Evolutionary conservation across 1,284 basidiomycete genomes (phyloP).

Genomic region (Trichosporon sp.): DNA sequence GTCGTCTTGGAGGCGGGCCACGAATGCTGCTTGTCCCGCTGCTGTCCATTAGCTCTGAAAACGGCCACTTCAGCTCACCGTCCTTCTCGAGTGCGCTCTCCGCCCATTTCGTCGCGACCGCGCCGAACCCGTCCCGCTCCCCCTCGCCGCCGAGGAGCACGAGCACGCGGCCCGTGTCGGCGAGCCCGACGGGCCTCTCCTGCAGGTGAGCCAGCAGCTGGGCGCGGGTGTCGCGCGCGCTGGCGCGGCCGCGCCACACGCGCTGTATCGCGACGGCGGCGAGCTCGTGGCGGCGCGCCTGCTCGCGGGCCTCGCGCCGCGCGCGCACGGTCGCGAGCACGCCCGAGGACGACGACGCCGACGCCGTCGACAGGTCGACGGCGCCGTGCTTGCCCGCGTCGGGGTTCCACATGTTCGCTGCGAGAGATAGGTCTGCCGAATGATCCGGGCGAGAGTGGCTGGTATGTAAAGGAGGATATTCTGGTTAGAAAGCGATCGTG

Average conservation of each 20-base stretch:
- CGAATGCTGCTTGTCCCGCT: neutral
- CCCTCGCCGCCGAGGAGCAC: constrained; percentile 17
- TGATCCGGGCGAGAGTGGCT: neutral
- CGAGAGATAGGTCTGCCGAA: neutral
- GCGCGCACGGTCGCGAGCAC: constrained; percentile 35
- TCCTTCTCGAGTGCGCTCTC: constrained; percentile 5
- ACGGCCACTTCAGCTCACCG: neutral
- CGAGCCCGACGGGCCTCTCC: neutral
- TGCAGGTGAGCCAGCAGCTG: neutral
- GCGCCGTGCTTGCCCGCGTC: constrained; percentile 18
- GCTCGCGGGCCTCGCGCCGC: constrained; percentile 39
- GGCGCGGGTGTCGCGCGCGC: neutral
- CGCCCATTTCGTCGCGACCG: constrained; percentile 25
- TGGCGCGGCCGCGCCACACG: constrained; percentile 39
- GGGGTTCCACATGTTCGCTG: constrained; percentile 20
- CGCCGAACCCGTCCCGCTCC: constrained; percentile 11
- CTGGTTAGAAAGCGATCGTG: neutral
- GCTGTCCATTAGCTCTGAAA: neutral
- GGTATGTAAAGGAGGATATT: neutral
- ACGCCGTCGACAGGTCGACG: constrained; percentile 40
- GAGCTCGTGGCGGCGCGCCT: constrained; percentile 28
- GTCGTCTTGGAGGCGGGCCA: neutral
- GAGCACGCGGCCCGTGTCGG: constrained; percentile 9
- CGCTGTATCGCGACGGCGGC: constrained; percentile 38
- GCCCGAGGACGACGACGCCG: constrained; percentile 35